Conservation (phyloP, 2,329 filamentous ascomycete genomes). For the Hymenoscyphus albidus region DNA sequence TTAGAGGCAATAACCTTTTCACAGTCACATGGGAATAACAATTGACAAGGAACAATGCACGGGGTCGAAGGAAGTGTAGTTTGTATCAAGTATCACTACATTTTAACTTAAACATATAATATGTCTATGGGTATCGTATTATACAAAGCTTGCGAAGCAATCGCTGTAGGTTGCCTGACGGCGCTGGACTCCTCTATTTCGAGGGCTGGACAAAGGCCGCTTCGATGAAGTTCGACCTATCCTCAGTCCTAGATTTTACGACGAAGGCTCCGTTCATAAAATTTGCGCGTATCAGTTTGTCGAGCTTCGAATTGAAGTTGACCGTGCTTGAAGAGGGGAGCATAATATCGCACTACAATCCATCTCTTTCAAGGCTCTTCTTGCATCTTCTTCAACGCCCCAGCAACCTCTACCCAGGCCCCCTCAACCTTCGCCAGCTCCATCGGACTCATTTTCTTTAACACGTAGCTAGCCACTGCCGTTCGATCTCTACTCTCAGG, state of each 20-base stretch:
- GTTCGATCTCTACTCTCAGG: conserved; percentile 63
- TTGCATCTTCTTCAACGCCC: conserved; percentile 27
- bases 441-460: conserved; percentile 43
- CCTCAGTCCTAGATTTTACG: neutral
- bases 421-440: conserved; percentile 32
- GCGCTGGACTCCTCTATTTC: neutral
- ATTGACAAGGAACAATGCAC: neutral
- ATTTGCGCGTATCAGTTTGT: neutral
- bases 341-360: neutral
- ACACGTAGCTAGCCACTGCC: conserved; percentile 73
- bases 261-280: neutral
- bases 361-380: neutral
- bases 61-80: neutral
- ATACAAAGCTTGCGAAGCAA: neutral
- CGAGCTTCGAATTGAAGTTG: neutral
- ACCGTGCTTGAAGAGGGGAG: neutral
- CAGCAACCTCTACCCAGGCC: conserved; percentile 26
- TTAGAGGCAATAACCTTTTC: neutral
- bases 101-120: neutral
- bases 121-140: neutral
- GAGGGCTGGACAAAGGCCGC: neutral
- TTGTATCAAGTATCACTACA: neutral
- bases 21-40: neutral
- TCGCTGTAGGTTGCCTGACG: neutral
- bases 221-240: neutral